A percentile compares a stretch with the other conserved stretches of the same genome.
phyloP scores from a whole-genome alignment of 495 filamentous ascomycete genomes.

The Halenospora varia region DNA sequence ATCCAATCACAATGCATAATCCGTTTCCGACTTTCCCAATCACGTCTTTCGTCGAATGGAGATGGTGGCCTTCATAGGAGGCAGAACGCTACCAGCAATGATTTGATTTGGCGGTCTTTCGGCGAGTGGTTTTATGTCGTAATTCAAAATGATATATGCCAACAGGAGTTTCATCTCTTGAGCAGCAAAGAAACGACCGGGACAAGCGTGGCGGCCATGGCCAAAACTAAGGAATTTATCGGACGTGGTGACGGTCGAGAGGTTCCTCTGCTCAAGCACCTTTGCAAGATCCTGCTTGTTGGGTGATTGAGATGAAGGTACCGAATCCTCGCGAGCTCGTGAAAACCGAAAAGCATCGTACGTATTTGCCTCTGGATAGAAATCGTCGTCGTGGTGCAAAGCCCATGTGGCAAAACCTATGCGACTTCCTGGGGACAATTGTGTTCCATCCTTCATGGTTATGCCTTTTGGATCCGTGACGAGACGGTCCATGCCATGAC shows the following conservation, averaged over 20 bases:
- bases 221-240: conserved; percentile 39
- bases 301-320: neutral
- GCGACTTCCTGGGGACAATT: conserved; percentile 31
- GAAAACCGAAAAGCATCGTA: conserved; percentile 41
- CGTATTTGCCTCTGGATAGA: conserved; percentile 29
- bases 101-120: conserved; percentile 27
- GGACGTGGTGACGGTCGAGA: conserved; percentile 29
- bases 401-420: conserved; percentile 32
- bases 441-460: conserved; percentile 32
- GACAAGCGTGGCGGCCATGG: conserved; percentile 53
- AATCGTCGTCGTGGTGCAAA: conserved; percentile 35
- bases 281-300: conserved; percentile 28
- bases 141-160: conserved; percentile 48
- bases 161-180: conserved; percentile 53
- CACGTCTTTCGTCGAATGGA: conserved; percentile 26
- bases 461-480: conserved; percentile 36
- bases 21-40: too few species aligned
- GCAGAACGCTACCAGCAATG: conserved; percentile 30
- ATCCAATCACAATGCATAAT: too few species aligned
- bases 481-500: conserved; percentile 33
- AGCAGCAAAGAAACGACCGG: conserved; percentile 54
- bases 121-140: conserved; percentile 41
- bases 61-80: conserved; percentile 29
- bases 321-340: conserved; percentile 7
- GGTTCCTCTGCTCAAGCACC: conserved; percentile 10